Evolutionary conservation across 495 filamentous ascomycete genomes (phyloP).

Genomic region (Tuber calosporum): DNA sequence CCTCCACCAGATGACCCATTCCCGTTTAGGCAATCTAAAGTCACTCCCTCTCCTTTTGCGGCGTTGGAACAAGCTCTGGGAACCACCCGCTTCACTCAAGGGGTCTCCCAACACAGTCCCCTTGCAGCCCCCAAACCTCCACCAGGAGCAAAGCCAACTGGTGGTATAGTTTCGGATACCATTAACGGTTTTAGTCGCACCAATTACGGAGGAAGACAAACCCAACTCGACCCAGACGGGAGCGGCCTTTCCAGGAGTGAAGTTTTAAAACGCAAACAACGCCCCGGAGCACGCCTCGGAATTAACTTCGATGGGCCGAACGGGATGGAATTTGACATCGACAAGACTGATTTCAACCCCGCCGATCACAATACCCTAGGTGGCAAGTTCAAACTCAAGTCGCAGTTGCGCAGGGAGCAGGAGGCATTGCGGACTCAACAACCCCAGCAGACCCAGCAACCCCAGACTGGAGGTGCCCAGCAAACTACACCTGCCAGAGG

Average conservation of each 20-base stretch:
- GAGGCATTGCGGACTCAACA: neutral
- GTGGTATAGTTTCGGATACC: neutral
- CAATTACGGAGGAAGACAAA: neutral
- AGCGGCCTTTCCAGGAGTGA: neutral
- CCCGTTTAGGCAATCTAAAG: neutral
- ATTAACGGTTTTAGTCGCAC: neutral
- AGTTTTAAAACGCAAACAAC: neutral
- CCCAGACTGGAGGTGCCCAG: neutral
- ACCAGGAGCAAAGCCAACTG: neutral
- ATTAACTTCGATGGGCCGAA: neutral
- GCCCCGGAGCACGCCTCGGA: neutral
- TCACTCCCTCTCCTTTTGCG: neutral
- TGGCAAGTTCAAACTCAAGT: neutral
- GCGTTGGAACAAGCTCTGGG: constrained; percentile 1
- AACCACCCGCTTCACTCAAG: constrained; percentile 1
- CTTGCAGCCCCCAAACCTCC: neutral
- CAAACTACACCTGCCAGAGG: neutral
- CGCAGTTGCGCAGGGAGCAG: neutral
- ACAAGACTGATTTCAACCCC: neutral
- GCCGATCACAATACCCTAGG: neutral
- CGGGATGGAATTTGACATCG: neutral
- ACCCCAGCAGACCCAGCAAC: neutral
- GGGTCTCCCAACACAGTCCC: neutral
- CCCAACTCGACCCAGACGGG: neutral
- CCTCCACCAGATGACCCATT: neutral